A percentile compares a stretch with the other conserved stretches of the same genome.
These are phyloP conservation scores for Nemania sp. DNA, from an alignment of 2,329 filamentous ascomycete genomes.

Conservation along the genomic window DNA sequence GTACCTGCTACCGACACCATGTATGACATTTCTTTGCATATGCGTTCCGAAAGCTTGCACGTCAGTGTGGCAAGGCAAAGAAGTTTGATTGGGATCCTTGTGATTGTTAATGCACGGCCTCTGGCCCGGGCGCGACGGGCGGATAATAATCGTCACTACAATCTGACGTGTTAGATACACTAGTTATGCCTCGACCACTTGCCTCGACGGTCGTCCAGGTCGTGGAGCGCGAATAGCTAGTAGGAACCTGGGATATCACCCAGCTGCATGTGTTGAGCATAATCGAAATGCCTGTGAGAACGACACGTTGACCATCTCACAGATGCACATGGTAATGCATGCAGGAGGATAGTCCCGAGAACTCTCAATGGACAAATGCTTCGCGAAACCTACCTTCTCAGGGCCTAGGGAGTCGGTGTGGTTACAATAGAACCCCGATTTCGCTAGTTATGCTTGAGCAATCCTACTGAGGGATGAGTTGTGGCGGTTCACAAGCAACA, in stretches of 20 bases:
- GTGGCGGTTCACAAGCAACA: too few species aligned
- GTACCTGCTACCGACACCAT: too few species aligned
- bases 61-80: background rate
- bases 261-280: slow-evolving; percentile 26
- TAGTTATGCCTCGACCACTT: slow-evolving; percentile 5
- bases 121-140: slow-evolving; percentile 1
- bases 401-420: slow-evolving; percentile 1
- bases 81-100: slow-evolving; percentile 4
- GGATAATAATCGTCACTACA: slow-evolving; percentile 6
- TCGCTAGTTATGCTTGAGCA: too few species aligned
- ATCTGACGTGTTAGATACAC: slow-evolving; percentile 23
- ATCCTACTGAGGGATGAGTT: too few species aligned
- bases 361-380: slow-evolving; percentile 30
- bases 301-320: slow-evolving; percentile 41
- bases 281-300: slow-evolving; percentile 32
- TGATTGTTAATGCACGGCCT: background rate
- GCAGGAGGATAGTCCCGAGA: slow-evolving; percentile 30
- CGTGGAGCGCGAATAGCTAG: slow-evolving; percentile 19
- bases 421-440: background rate
- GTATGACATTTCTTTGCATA: too few species aligned
- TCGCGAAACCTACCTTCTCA: slow-evolving; percentile 7
- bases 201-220: slow-evolving; percentile 13
- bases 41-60: slow-evolving; percentile 5
- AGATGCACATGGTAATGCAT: slow-evolving; percentile 27
- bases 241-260: slow-evolving; percentile 9